Evolutionary conservation across 2,329 filamentous ascomycete genomes (phyloP).

Genomic region (Fusarium scirpi): DNA sequence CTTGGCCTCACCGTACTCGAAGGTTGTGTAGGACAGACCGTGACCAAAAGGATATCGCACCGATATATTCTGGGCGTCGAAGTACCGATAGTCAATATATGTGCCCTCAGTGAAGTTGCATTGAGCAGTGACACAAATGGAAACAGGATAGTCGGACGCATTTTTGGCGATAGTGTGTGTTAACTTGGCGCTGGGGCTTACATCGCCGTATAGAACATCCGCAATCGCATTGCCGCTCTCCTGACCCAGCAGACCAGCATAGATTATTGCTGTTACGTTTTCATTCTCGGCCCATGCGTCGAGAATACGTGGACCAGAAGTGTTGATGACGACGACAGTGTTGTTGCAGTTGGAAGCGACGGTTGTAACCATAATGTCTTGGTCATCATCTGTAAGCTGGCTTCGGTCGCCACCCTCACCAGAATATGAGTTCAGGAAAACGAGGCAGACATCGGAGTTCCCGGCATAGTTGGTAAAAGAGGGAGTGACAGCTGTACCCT

Average conservation of each 20-base stretch:
- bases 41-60: neutral
- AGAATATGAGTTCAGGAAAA: constrained; percentile 77
- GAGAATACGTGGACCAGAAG: constrained; percentile 73
- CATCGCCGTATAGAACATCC: neutral
- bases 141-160: neutral
- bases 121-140: neutral
- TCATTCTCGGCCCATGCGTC: constrained; percentile 56
- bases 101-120: neutral
- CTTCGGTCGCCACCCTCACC: constrained; percentile 80
- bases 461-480: constrained; percentile 6
- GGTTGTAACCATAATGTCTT: constrained; percentile 69
- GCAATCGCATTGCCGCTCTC: constrained; percentile 52
- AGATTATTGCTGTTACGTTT: constrained; percentile 70
- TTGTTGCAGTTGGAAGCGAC: constrained; percentile 57
- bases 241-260: constrained; percentile 78
- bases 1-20: neutral
- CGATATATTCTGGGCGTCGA: neutral
- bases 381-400: constrained; percentile 66
- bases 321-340: constrained; percentile 75
- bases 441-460: constrained; percentile 57
- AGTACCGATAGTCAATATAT: neutral
- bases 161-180: neutral
- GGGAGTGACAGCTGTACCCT: neutral
- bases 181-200: neutral
- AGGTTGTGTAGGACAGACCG: neutral